phyloP scores from a whole-genome alignment of 208 protist species.

The Dictyostelium gargantuum region DNA sequence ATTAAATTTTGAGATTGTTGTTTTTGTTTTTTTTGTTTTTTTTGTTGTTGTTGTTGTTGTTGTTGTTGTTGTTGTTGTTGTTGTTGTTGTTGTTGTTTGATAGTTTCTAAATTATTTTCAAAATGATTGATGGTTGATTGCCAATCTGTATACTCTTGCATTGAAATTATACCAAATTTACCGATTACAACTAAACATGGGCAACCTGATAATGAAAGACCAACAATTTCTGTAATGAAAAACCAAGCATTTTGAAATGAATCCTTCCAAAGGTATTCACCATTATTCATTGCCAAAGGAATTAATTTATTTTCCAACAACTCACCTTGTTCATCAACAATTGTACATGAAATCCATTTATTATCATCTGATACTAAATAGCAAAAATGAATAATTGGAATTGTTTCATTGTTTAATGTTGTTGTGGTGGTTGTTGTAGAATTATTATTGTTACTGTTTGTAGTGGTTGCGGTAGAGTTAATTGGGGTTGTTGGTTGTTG shows the following conservation, averaged over 20 bases:
- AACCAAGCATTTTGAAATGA: slow-evolving; percentile 13
- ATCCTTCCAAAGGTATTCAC: not conserved
- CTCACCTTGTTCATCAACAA: slow-evolving; percentile 45
- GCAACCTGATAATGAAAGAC: not conserved
- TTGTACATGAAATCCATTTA: slow-evolving; percentile 22
- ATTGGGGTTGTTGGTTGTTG: too few species aligned
- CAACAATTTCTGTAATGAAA: not conserved
- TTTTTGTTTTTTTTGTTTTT: not conserved
- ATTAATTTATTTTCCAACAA: slow-evolving; percentile 37
- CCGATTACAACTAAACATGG: not conserved
- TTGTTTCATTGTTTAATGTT: not conserved
- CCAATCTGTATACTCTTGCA: slow-evolving; percentile 4
- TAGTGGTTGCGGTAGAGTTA: not conserved
- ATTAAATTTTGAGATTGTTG: not conserved
- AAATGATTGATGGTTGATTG: not conserved
- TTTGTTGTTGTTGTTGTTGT: not conserved
- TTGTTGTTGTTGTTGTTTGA: not conserved
- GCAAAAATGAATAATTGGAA: not conserved
- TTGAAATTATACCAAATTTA: slow-evolving; percentile 40
- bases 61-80: not conserved
- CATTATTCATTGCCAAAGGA: not conserved
- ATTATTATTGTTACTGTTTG: not conserved
- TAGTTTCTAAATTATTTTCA: not conserved
- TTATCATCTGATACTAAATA: slow-evolving; percentile 26
- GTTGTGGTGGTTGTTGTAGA: not conserved